phyloP scores from a whole-genome alignment of 2,329 filamentous ascomycete genomes.

The Hypoxylon sp. region DNA sequence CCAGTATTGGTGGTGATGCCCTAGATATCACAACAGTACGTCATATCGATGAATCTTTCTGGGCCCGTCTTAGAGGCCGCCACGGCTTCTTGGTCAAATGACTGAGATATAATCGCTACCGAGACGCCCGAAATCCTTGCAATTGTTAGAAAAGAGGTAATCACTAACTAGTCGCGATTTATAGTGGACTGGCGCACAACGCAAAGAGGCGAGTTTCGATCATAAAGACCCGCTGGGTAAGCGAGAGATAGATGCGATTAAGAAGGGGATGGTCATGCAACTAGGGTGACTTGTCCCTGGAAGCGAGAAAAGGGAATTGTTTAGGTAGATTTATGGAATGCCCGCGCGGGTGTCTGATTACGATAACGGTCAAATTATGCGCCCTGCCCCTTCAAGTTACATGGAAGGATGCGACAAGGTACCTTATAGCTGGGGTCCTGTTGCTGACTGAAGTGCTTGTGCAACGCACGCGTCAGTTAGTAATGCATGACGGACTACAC shows the following conservation, averaged over 20 bases:
- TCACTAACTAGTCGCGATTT: constrained; percentile 1
- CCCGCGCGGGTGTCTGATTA: neutral
- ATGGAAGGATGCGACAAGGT: constrained; percentile 8
- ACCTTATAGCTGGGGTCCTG: neutral
- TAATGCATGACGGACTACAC: constrained; percentile 9
- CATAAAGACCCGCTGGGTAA: constrained; percentile 57
- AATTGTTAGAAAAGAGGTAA: neutral
- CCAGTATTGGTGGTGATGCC: constrained; percentile 57
- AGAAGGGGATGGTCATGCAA: constrained; percentile 55
- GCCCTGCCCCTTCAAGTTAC: neutral
- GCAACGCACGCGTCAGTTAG: neutral
- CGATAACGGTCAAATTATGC: no score
- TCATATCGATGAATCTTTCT: neutral
- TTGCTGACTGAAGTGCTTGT: neutral
- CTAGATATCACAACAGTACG: constrained; percentile 56
- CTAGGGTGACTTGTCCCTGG: constrained; percentile 16
- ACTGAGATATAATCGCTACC: no score
- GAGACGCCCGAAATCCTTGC: neutral
- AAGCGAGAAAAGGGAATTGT: neutral
- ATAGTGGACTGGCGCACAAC: constrained; percentile 51
- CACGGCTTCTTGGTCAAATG: neutral
- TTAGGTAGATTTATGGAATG: neutral
- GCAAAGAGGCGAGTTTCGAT: constrained; percentile 53
- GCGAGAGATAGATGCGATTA: constrained; percentile 56
- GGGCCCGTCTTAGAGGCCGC: neutral